Base-by-base conservation (phyloP, 2,329 filamentous ascomycete species). In the Teratosphaeria epicoccoides region DNA sequence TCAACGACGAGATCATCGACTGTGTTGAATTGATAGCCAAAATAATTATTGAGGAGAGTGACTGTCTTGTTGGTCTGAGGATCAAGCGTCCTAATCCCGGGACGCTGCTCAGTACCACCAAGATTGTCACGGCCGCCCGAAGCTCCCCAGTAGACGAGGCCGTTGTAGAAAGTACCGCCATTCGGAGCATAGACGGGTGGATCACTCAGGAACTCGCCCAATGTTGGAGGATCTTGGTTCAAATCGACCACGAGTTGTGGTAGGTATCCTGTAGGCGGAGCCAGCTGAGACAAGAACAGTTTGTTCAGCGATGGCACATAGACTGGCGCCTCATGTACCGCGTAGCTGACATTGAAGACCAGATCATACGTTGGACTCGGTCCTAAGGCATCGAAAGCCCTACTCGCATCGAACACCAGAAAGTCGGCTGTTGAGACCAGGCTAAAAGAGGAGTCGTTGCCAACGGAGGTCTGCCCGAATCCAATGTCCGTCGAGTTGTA, bases 11-110 rank as follows among this genome's bases (percentile, higher is more conserved):
- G 61, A 52, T 76, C 73, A 59, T 75, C 71, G 49, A 73, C 57
- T 23, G 63, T 66, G 55, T 66, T 69, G 59, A 75, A 71, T 62
- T 73, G 72, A 59, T 69, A 70, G 24, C 74, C 74, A 47, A 70
- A 71, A 61, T 70, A 76, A 57, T 70, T 73, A 52, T 73, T 75
- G 14, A 76, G 54, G 22, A 77, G 60, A 4, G 63, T 66, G 6
- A 61, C 61, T 4, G 70, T 70, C 9, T 65, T 61, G 60, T 71
- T 71, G 2, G 73, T 76, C 4, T 63, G 62, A 1, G 69, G 73
- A 55, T 75, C 71, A n/a, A 76, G 65, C 4, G 67, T 70, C 6
- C 71, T 65, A 46, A 76, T 66, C 2, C 67, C 68, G 0, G 70
- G 66, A 40, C 70, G 66, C 53, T 73, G 67, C 57, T 71, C 64